Evolutionary conservation across 768 basidiomycete species (phyloP), one percentile per base, ranked within the genome.

Genomic region (Ephemerocybe angulata): DNA sequence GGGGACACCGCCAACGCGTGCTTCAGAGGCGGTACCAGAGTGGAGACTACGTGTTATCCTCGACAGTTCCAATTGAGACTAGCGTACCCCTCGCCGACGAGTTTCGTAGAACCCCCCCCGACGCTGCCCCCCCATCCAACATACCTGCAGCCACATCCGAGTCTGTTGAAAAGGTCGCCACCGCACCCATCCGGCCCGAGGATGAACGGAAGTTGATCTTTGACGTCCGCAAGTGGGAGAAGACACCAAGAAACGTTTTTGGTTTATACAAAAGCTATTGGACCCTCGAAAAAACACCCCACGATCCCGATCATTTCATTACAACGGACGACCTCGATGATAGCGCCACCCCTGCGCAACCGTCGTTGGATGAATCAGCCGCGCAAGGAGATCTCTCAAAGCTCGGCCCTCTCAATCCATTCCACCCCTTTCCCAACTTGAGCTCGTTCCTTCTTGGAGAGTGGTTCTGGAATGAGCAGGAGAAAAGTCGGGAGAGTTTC

Each of bases 381-480:
- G n/a, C n/a, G n/a, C n/a, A 19, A 41, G 7, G 38, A 41, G 5
- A 19, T 13, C 38, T 19, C n/a, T 19, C 7, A 13, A 41, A n/a
- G 21, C 38, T 41, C 10, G 33, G 33, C 15, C 22, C 22, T 7
- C 22, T 4, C 21, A 5, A 4, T 24, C 43, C 43, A 10, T 7
- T 28, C 43, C 29, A 53, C 28, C 52, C 52, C 19, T 53, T 42
- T 40, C 52, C 52, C 7, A 53, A 53, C 28, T 17, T 41, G 12
- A 53, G 19, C 28, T 48, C 47, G 5, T 48, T 48, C n/a, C 10
- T 29, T 6, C 47, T 48, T 12, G 47, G 47, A 3, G 47, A 48
- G 47, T 53, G 24, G 19, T 53, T 4, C 28, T 53, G 52, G 52
- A 28, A 24, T 13, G 40, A 53, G 12, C 5, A 21, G 6, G 52